Base-by-base conservation (phyloP, 2,329 filamentous ascomycete genomes). In the Colletotrichum neosansevieriae region DNA sequence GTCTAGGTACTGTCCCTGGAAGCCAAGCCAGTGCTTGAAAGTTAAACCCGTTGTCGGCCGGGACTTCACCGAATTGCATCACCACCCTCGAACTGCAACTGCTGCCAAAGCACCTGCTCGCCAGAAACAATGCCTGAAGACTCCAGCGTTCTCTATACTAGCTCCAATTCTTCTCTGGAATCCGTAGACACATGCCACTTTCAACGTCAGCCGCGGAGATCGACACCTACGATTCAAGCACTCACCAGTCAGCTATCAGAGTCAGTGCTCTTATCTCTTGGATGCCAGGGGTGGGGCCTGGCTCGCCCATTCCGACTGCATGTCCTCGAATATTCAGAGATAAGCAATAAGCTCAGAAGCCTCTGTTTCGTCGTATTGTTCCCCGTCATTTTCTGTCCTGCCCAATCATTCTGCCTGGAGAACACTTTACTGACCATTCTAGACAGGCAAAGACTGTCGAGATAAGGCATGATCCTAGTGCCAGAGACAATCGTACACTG, bases 321-420 rank as follows among this genome's bases (percentile, higher is more conserved):
- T 58, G 19, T 69, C 29, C 44, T 12, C 29, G 50, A 69, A 34
- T 50, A 50, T 67, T 36, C 50, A 68, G 44, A 69, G 67, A 69
- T 69, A 69, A 68, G 67, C 67, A 67, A 69, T 63, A 69, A 68
- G 51, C 57, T 69, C 38, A 32, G 44, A 45, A 58, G 63, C 63
- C 57, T 53, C 53, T 21, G 67, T 58, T 68, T 69, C 58, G 57
- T 67, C 58, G 36, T 54, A 61, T 34, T 47, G 9, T 29, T 47
- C 36, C 21, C 67, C 45, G 29, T 69, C 38, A 12, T 15, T 54
- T 38, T 32, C 34, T 42, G 13, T 5, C 2, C 19, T 13, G 53
- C 40, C 67, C 67, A 69, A 69, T 68, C 67, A 44, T 54, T 19
- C 0, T 40, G n/a, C 44, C 7, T 32, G 2, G 29, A 56, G 60